Evolutionary conservation across 2,329 filamentous ascomycete species (phyloP).

Genomic region (Gyromitra esculenta): DNA sequence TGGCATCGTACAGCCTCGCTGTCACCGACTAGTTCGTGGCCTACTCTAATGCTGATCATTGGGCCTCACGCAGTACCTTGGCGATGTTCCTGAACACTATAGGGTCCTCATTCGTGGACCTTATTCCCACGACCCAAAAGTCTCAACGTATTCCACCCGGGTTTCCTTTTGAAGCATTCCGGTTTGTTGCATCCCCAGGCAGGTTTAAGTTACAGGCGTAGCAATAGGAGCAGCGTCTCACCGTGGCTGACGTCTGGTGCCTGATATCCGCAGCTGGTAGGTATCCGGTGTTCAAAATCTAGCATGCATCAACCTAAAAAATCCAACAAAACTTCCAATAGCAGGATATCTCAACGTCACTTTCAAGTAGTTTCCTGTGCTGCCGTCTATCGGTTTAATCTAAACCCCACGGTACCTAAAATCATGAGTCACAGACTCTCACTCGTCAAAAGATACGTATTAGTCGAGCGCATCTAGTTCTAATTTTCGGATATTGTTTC

Average conservation of each 20-base stretch:
- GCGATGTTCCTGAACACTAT: constrained; percentile 2
- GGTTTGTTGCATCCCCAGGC: background rate
- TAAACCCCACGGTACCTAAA: background rate
- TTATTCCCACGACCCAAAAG: background rate
- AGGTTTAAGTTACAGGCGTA: background rate
- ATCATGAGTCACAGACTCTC: constrained; percentile 19
- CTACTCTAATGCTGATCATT: constrained; percentile 22
- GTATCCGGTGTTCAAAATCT: constrained; percentile 2
- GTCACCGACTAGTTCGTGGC: constrained; percentile 16
- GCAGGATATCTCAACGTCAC: background rate
- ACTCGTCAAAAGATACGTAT: constrained; percentile 17
- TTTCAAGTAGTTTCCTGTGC: background rate
- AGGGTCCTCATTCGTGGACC: background rate
- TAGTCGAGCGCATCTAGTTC: background rate
- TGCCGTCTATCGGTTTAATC: background rate
- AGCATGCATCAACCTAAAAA: constrained; percentile 14
- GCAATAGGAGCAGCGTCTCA: background rate
- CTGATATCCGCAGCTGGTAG: constrained; percentile 2
- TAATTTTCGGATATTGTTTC: background rate
- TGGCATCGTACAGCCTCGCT: constrained; percentile 18
- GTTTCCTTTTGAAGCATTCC: background rate
- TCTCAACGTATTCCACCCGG: background rate
- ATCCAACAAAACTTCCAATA: background rate
- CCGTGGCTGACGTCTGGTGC: constrained; percentile 19
- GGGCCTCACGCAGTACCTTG: constrained; percentile 1